Conservation (phyloP, 192 early-diverging fungal genomes). For the Linnemannia schmuckeri region DNA sequence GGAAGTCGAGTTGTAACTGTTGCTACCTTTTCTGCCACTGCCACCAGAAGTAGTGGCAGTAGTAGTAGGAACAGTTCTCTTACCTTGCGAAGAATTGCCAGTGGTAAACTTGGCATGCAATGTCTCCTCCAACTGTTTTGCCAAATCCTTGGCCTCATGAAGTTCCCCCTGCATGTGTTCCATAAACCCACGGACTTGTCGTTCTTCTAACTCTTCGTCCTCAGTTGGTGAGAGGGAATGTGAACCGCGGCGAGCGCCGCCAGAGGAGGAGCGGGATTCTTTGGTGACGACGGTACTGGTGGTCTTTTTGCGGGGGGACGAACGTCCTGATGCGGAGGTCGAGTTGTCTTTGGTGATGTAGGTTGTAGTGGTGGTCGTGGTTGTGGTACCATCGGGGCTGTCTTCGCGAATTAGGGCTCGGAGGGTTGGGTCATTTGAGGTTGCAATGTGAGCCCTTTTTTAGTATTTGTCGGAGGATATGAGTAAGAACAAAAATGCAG, state of each 20-base stretch:
- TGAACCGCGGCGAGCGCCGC: neutral
- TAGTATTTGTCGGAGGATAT: neutral
- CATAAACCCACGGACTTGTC: slow-evolving; percentile 18
- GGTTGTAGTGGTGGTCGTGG: neutral
- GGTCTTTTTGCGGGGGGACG: neutral
- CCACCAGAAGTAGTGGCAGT: neutral
- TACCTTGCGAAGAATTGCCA: neutral
- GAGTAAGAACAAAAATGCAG: neutral
- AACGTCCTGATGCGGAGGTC: neutral
- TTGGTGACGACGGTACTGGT: neutral
- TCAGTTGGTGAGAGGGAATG: slow-evolving; percentile 13
- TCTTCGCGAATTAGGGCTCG: slow-evolving; percentile 1
- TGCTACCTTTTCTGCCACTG: neutral
- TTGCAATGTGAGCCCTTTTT: slow-evolving; percentile 1
- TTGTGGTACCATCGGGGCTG: neutral
- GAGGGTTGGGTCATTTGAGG: neutral
- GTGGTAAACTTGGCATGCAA: slow-evolving; percentile 16
- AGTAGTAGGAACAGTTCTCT: neutral
- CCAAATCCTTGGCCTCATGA: slow-evolving; percentile 7
- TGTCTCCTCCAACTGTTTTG: slow-evolving; percentile 8
- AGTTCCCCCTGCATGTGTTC: slow-evolving; percentile 19
- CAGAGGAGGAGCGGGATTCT: neutral
- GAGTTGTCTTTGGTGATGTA: neutral
- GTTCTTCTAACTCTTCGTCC: slow-evolving; percentile 21
- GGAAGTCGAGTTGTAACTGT: neutral